Evolutionary conservation across 1,284 basidiomycete genomes (phyloP).

Genomic region (Neonothopanus nambi): DNA sequence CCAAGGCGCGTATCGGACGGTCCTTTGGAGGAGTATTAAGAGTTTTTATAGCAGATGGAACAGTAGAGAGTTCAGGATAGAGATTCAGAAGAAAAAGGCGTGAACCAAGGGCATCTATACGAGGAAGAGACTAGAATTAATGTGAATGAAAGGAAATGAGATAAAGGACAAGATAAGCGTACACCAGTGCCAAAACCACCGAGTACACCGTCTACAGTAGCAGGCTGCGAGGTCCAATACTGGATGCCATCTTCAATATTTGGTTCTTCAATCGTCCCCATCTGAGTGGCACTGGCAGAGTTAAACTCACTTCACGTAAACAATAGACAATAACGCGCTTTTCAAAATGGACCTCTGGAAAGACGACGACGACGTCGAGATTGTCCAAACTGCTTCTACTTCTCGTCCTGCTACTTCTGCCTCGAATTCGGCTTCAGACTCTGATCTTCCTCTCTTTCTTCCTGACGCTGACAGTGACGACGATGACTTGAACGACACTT

Average conservation of each 20-base stretch:
- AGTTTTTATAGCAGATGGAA: slow-evolving; percentile 65
- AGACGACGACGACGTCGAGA: slow-evolving; percentile 31
- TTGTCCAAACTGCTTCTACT: slow-evolving; percentile 2
- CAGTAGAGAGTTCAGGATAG: slow-evolving; percentile 74
- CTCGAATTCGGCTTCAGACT: slow-evolving; percentile 18
- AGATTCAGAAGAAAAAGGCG: slow-evolving; percentile 83
- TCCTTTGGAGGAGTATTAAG: slow-evolving; percentile 30
- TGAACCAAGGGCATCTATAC: slow-evolving; percentile 86
- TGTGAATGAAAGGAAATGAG: slow-evolving; percentile 15
- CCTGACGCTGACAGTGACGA: slow-evolving; percentile 47
- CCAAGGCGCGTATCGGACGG: slow-evolving; percentile 67
- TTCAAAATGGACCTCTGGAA: slow-evolving; percentile 43
- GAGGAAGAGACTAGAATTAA: slow-evolving; percentile 75
- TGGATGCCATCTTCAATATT: slow-evolving; percentile 67
- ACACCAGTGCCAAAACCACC: slow-evolving; percentile 79
- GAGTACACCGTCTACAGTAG: slow-evolving; percentile 70
- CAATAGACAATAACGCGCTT: slow-evolving; percentile 19
- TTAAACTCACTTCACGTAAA: slow-evolving; percentile 32
- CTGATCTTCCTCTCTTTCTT: slow-evolving; percentile 44
- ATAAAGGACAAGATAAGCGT: slow-evolving; percentile 24
- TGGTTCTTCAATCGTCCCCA: slow-evolving; percentile 21
- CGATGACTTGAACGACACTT: slow-evolving; percentile 35
- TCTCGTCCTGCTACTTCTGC: slow-evolving; percentile 18
- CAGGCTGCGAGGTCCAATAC: slow-evolving; percentile 77
- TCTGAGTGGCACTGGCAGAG: not conserved